Evolutionary conservation across 768 basidiomycete species (phyloP).

Genomic region (Tephrocybe rancida): DNA sequence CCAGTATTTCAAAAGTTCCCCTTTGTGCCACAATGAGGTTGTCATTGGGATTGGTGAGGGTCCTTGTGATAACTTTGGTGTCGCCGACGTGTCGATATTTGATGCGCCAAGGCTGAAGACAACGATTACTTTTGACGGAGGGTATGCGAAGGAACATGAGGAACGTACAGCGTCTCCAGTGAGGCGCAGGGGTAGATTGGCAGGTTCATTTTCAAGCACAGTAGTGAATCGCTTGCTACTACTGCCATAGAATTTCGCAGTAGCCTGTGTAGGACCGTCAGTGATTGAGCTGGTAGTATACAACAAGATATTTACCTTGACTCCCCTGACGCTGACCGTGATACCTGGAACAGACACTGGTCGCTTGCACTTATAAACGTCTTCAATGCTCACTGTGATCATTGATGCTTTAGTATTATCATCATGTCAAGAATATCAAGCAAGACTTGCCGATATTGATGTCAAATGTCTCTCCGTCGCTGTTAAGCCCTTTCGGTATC

Average conservation of each 20-base stretch:
- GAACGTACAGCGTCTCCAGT: slow-evolving; percentile 85
- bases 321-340: slow-evolving; percentile 80
- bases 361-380: slow-evolving; percentile 86
- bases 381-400: slow-evolving; percentile 76
- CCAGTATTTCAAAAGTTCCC: slow-evolving; percentile 75
- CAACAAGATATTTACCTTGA: slow-evolving; percentile 54
- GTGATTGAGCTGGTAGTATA: neutral
- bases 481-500: slow-evolving; percentile 67
- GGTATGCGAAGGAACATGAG: neutral
- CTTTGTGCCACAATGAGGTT: slow-evolving; percentile 71
- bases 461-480: slow-evolving; percentile 75
- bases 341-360: slow-evolving; percentile 75
- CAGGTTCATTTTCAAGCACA: slow-evolving; percentile 74
- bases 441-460: slow-evolving; percentile 66
- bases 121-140: slow-evolving; percentile 1
- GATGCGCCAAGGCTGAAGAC: slow-evolving; percentile 81
- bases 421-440: neutral
- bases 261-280: slow-evolving; percentile 60
- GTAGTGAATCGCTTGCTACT: slow-evolving; percentile 56
- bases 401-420: slow-evolving; percentile 14
- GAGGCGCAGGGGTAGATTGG: slow-evolving; percentile 77
- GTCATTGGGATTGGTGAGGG: slow-evolving; percentile 66
- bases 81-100: slow-evolving; percentile 64
- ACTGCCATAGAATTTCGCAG: slow-evolving; percentile 82
- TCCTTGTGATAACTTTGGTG: slow-evolving; percentile 39